phyloP scores from a whole-genome alignment of 495 filamentous ascomycete species.

The Choiromyces venosus region DNA sequence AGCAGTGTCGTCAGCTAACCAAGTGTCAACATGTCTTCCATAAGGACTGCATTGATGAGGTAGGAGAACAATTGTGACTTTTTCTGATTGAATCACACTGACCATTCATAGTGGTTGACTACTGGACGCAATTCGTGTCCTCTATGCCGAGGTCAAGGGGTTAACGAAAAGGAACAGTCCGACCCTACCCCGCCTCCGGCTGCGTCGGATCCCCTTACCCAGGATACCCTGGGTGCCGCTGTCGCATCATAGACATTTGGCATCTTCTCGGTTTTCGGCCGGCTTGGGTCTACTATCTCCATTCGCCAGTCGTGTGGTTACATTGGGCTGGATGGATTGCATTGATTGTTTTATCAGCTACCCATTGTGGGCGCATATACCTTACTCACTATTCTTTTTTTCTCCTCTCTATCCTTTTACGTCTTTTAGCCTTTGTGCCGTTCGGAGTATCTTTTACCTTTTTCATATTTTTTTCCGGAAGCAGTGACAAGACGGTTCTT shows the following conservation, averaged over 20 bases:
- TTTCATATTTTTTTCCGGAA: slow-evolving; percentile 30
- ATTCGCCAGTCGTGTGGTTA: not conserved
- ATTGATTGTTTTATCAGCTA: not conserved
- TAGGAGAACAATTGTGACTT: slow-evolving; percentile 42
- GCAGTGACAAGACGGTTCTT: slow-evolving; percentile 35
- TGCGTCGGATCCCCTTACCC: slow-evolving; percentile 13
- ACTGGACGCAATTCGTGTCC: slow-evolving; percentile 75
- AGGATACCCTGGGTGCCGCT: slow-evolving; percentile 20
- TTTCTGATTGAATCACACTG: slow-evolving; percentile 13
- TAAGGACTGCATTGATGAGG: slow-evolving; percentile 70
- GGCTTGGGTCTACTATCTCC: not conserved
- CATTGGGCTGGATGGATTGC: not conserved
- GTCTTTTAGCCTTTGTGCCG: slow-evolving; percentile 23
- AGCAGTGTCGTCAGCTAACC: slow-evolving; percentile 57
- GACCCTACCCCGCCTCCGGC: slow-evolving; percentile 16
- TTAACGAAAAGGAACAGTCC: slow-evolving; percentile 50
- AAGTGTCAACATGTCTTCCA: slow-evolving; percentile 71
- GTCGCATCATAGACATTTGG: slow-evolving; percentile 20
- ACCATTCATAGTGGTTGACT: slow-evolving; percentile 60
- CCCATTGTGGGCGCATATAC: not conserved
- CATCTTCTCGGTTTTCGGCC: not conserved
- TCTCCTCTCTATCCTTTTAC: slow-evolving; percentile 5
- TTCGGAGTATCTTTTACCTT: slow-evolving; percentile 23
- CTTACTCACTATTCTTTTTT: slow-evolving; percentile 15
- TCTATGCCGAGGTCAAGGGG: slow-evolving; percentile 66